Conservation (phyloP, 768 basidiomycete species). For the Tulasnella sp. region DNA sequence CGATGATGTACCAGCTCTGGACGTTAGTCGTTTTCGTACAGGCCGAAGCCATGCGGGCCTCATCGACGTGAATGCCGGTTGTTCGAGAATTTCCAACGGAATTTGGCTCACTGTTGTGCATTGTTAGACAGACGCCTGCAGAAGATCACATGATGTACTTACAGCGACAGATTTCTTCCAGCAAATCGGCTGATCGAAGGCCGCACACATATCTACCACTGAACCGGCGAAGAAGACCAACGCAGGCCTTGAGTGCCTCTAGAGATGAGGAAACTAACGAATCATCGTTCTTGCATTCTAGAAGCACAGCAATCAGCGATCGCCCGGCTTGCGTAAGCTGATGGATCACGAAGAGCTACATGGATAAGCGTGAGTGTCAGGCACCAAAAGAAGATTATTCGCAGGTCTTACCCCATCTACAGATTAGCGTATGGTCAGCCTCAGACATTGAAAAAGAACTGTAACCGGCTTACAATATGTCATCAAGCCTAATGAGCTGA, state of each 20-base stretch:
- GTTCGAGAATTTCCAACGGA: conserved; percentile 56
- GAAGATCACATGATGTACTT: conserved; percentile 29
- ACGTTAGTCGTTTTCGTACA: conserved; percentile 59
- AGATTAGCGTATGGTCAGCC: neutral
- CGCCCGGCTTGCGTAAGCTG: conserved; percentile 89
- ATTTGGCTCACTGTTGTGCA: conserved; percentile 57
- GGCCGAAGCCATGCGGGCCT: conserved; percentile 85
- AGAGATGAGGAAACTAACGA: conserved; percentile 68
- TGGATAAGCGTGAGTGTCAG: neutral
- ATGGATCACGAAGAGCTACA: conserved; percentile 51
- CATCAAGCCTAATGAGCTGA: conserved; percentile 82
- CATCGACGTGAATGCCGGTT: conserved; percentile 38
- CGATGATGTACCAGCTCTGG: conserved; percentile 7
- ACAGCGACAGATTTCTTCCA: conserved; percentile 86
- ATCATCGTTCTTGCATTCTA: conserved; percentile 74
- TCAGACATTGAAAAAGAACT: neutral
- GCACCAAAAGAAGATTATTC: neutral
- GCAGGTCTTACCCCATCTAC: conserved; percentile 6
- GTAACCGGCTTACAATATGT: conserved; percentile 63
- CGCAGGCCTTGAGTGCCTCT: conserved; percentile 76
- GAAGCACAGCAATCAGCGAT: conserved; percentile 72
- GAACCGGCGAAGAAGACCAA: conserved; percentile 75
- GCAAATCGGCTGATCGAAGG: conserved; percentile 75
- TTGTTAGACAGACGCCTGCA: neutral
- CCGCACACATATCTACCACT: conserved; percentile 89